phyloP scores from a whole-genome alignment of 495 filamentous ascomycete species.

The Neurospora sublineolata region DNA sequence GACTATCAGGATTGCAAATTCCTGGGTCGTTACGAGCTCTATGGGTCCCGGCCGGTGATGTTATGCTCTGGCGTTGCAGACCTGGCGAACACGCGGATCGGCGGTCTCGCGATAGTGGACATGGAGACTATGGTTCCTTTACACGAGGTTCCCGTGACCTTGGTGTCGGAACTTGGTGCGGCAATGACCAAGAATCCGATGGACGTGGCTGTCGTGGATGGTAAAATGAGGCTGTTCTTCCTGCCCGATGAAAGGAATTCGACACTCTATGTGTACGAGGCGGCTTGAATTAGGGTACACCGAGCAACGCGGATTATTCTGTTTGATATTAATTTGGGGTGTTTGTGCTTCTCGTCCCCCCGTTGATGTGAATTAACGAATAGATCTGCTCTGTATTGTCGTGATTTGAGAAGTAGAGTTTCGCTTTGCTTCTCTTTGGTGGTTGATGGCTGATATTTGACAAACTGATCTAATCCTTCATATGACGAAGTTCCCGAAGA shows the following conservation, averaged over 20 bases:
- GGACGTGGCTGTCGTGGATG: conserved; percentile 24
- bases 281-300: conserved; percentile 2
- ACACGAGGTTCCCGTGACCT: conserved; percentile 24
- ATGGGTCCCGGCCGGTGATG: conserved; percentile 18
- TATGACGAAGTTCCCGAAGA: neutral
- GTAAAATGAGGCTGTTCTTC: conserved; percentile 25
- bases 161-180: conserved; percentile 19
- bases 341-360: neutral
- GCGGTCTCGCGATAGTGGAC: conserved; percentile 28
- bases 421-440: neutral
- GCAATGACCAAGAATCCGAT: conserved; percentile 27
- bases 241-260: conserved; percentile 26
- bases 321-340: neutral
- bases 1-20: conserved; percentile 34
- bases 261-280: conserved; percentile 28
- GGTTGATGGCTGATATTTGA: neutral
- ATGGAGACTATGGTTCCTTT: conserved; percentile 22
- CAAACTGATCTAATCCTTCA: neutral
- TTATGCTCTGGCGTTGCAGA: conserved; percentile 25
- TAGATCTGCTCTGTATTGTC: neutral
- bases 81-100: conserved; percentile 16
- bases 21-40: conserved; percentile 17
- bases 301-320: neutral
- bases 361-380: too few species aligned
- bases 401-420: neutral